A percentile compares a stretch with the other conserved stretches of the same genome.
These are phyloP conservation scores for Licmophora abbreviata DNA, from an alignment of 108 stramenopile species.

Conservation along the genomic window DNA sequence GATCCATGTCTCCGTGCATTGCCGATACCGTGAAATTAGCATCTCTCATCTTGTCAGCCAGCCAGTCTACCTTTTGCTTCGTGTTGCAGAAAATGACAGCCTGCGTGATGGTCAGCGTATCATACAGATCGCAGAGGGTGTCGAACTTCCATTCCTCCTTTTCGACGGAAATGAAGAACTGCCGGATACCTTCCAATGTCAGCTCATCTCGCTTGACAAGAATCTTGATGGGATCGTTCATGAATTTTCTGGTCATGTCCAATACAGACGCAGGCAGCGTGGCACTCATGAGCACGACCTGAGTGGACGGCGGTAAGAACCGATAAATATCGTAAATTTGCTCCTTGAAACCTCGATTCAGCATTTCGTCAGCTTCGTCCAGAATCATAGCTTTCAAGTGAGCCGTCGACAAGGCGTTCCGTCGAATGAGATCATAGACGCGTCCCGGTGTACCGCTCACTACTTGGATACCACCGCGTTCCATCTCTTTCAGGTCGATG, in stretches of 20 bases:
- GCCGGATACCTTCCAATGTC: conserved; percentile 96
- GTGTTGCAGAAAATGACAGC: conserved; percentile 99
- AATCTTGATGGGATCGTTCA: conserved; percentile 95
- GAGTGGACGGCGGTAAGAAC: conserved; percentile 85
- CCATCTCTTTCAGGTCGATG: conserved; percentile 87
- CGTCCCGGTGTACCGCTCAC: conserved; percentile 98
- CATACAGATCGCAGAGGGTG: conserved; percentile 98
- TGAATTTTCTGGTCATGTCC: conserved; percentile 97
- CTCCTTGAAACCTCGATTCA: conserved; percentile 96
- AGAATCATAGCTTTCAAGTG: conserved; percentile 88
- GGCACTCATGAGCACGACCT: conserved; percentile 94
- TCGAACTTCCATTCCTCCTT: conserved; percentile 99
- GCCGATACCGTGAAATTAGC: conserved; percentile 93
- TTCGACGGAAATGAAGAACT: conserved; percentile 97
- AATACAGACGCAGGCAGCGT: conserved; percentile 93
- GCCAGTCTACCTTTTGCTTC: conserved; percentile 95
- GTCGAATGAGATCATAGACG: conserved; percentile 94
- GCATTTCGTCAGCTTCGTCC: conserved; percentile 99
- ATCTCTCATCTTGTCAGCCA: conserved; percentile 92
- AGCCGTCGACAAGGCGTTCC: conserved; percentile 76
- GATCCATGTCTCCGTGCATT: conserved; percentile 99
- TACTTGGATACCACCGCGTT: conserved; percentile 83
- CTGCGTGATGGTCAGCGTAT: conserved; percentile 97
- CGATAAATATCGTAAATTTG: conserved; percentile 99
- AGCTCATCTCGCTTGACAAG: conserved; percentile 98